Percentiles rank a stretch among this genome's conserved stretches.
Evolutionary conservation across 768 basidiomycete species (phyloP).

Genomic region (Pisolithus orientalis): DNA sequence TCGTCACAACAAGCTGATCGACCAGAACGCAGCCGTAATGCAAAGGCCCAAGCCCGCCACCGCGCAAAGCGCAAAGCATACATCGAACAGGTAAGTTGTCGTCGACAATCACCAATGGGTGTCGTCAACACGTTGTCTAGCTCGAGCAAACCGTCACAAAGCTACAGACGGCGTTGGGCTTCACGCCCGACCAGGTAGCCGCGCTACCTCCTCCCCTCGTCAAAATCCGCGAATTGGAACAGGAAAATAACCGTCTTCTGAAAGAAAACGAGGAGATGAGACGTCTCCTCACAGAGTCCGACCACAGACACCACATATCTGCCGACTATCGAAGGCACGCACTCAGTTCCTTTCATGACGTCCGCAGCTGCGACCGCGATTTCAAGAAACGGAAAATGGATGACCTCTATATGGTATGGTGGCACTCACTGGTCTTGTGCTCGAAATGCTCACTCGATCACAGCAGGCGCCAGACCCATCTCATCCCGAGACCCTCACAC

Average conservation of each 20-base stretch:
- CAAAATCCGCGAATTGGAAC: constrained; percentile 78
- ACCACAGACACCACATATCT: constrained; percentile 28
- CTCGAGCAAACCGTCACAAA: constrained; percentile 83
- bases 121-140: constrained; percentile 31
- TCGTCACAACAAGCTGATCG: constrained; percentile 44
- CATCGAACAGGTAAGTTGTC: constrained; percentile 67
- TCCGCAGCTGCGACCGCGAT: constrained; percentile 48
- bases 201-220: constrained; percentile 65
- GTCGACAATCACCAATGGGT: background rate
- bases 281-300: constrained; percentile 51
- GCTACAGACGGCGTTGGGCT: constrained; percentile 68
- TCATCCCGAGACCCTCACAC: constrained; percentile 27
- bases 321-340: constrained; percentile 46
- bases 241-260: constrained; percentile 65
- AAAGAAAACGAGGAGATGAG: constrained; percentile 72
- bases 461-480: constrained; percentile 43
- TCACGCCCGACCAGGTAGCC: constrained; percentile 68
- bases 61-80: constrained; percentile 90
- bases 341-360: constrained; percentile 42
- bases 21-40: constrained; percentile 83
- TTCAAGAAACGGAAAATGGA: constrained; percentile 61
- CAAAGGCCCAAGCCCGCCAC: constrained; percentile 84
- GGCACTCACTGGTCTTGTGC: background rate
- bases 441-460: background rate
- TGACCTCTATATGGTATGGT: constrained; percentile 46